Base-by-base conservation (phyloP, 148 eudicot species). In the Tetragonia tetragonoides region DNA sequence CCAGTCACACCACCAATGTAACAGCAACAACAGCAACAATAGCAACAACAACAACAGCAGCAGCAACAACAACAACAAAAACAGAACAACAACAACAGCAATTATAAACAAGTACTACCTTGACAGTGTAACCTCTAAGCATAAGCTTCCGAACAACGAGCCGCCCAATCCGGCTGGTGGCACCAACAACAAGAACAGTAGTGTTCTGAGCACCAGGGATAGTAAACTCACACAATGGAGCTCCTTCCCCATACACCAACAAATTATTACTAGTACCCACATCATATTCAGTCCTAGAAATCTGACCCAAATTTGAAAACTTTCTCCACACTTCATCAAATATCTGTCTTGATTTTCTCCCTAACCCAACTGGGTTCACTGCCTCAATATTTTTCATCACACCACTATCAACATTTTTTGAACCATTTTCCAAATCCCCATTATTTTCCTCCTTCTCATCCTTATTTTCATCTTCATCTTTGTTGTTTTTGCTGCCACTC, bases 141-240 rank as follows among this genome's bases (percentile, higher is more conserved):
- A 95, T 95, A 76, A 95, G 99, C 83, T 95, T 95, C 20, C 99
- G 86, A 74, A 95, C 93, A 24, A 95, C 97, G 44, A 95, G 90
- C 42, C 97, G 88, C 23, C 99, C 99, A 23, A 92, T 96, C 14
- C 99, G 93, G 81, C 99, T 93, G 57, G 97, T 95, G 54, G 99
- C 99, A 62, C 99, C 99, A 15, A 91, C 94, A 4, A 95, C 99
- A 57, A 95, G 97, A 68, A 95, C 93, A 44, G 93, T 93, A 46
- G 97, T 95, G 68, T 93, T 95, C 88, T 93, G 99, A 68, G 99
- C 99, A 20, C 96, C 99, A 57, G 99, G 99, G 61, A 91, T 75
- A 37, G 93, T 88, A 71, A 94, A 94, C 76, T 94, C 98, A 64
- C 98, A 91, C 88, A 91, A 82, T 4, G 98, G 97, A 42, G 93